Conservation (phyloP, 2,329 filamentous ascomycete genomes). For the Aaosphaeria arxii region DNA sequence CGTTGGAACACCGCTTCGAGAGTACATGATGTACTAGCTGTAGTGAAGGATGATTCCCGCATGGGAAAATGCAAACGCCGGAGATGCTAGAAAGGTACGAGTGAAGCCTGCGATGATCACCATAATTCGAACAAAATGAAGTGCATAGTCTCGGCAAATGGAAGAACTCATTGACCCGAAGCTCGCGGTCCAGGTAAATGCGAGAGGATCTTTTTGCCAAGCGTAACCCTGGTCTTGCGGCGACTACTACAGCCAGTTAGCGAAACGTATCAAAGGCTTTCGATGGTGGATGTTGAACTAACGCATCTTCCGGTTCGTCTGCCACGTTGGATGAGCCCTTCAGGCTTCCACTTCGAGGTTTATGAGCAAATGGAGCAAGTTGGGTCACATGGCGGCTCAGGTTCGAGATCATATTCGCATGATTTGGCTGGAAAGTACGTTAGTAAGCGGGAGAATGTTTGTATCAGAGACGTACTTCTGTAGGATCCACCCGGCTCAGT, state of each 20-base stretch:
- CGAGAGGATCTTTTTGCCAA: slow-evolving; percentile 1
- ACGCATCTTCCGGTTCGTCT: slow-evolving; percentile 12
- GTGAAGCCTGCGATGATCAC: too few relatives aligned
- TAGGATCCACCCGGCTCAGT: slow-evolving; percentile 32
- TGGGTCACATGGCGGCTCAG: slow-evolving; percentile 13
- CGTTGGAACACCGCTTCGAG: too few relatives aligned
- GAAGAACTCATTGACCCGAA: neutral
- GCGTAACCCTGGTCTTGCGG: neutral
- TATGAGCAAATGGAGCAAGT: slow-evolving; percentile 10
- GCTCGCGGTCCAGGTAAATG: neutral
- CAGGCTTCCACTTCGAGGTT: slow-evolving; percentile 4
- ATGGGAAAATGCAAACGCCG: too few relatives aligned
- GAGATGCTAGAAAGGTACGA: too few relatives aligned
- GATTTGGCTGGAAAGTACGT: slow-evolving; percentile 5
- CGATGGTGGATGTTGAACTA: neutral
- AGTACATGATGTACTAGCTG: too few relatives aligned
- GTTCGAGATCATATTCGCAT: slow-evolving; percentile 9
- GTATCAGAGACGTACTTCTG: slow-evolving; percentile 13
- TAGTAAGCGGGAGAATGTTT: neutral
- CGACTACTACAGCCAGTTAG: neutral
- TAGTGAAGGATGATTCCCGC: too few relatives aligned
- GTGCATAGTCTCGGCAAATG: neutral
- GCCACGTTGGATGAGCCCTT: slow-evolving; percentile 1
- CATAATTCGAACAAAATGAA: neutral
- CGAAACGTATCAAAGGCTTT: neutral